phyloP scores from a whole-genome alignment of 495 filamentous ascomycete genomes.

The Neurospora intermedia region DNA sequence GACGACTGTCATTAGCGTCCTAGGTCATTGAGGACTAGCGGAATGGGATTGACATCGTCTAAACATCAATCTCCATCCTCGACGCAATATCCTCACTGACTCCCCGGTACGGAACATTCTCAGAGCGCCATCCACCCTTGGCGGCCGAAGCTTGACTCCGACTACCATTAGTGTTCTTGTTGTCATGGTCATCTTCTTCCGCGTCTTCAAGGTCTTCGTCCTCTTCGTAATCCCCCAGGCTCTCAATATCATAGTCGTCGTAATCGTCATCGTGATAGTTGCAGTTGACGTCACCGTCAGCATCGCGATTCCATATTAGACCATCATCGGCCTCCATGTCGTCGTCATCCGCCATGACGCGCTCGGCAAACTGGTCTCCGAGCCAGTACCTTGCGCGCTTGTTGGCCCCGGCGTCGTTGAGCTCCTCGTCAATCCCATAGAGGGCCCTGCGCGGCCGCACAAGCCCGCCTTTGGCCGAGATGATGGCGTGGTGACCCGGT shows the following conservation, averaged over 20 bases:
- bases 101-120: constrained; percentile 40
- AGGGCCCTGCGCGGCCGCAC: neutral
- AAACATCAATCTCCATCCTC: constrained; percentile 52
- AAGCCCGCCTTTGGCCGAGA: neutral
- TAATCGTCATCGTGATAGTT: constrained; percentile 42
- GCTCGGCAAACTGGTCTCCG: constrained; percentile 47
- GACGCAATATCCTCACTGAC: constrained; percentile 66
- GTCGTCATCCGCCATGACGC: constrained; percentile 30
- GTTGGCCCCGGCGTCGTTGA: constrained; percentile 37
- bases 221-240: constrained; percentile 37
- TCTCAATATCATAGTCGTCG: constrained; percentile 37
- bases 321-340: constrained; percentile 33
- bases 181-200: constrained; percentile 31
- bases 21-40: neutral
- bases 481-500: constrained; percentile 11
- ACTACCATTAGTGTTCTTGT: constrained; percentile 16
- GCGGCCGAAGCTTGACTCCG: neutral
- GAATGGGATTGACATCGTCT: neutral
- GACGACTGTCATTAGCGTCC: neutral
- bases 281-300: constrained; percentile 39
- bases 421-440: neutral
- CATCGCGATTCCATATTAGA: constrained; percentile 38
- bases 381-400: constrained; percentile 82
- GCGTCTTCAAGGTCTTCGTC: constrained; percentile 39
- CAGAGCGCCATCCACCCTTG: neutral